Base-by-base conservation (phyloP, 305 asterid species). In the Ajuga reptans region DNA sequence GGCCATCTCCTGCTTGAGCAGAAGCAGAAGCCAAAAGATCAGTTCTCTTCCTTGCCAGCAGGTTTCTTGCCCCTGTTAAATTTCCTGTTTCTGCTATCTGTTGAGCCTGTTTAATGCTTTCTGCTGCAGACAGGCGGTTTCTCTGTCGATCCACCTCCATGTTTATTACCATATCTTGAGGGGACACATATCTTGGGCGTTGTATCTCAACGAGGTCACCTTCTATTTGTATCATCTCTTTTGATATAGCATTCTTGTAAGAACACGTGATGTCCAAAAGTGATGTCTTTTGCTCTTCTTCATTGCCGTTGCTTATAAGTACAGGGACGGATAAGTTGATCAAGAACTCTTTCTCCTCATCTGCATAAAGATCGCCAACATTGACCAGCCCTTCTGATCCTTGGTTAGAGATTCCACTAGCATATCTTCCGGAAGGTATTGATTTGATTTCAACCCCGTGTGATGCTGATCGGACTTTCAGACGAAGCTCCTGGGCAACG, bases 361-460 rank as follows among this genome's bases (percentile, higher is more conserved):
- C 92, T 2, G 92, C 92, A 0, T 82, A 86, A 4, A 86, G 62
- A 18, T 86, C 86, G 1, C 86, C 89, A 0, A 86, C 78, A 0
- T 54, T 71, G 56, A 86, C n/a, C 0, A 50, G 0, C 6, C 84
- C 92, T 65, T 47, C 37, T 4, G 75, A 53, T 47, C 82, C 85
- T 51, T 62, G 69, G 37, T 72, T 52, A 0, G 60, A 37, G 17
- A 79, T 55, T 12, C 75, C 58, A 43, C 68, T 81, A 8, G 51
- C 33, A 5, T 80, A 79, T 42, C 91, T 79, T 39, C 91, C 91
- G 0, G 86, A 71, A 31, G 82, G 36, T 11, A 84, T 77, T 0
- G 78, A 75, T 41, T 79, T 69, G 58, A 85, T 72, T 14, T 52
- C 50, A 4, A 85, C 84, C 0, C 79, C 85, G 4, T 77, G 79